Evolutionary conservation across 2,329 filamentous ascomycete genomes (phyloP).

Genomic region (Colletotrichum scovillei): DNA sequence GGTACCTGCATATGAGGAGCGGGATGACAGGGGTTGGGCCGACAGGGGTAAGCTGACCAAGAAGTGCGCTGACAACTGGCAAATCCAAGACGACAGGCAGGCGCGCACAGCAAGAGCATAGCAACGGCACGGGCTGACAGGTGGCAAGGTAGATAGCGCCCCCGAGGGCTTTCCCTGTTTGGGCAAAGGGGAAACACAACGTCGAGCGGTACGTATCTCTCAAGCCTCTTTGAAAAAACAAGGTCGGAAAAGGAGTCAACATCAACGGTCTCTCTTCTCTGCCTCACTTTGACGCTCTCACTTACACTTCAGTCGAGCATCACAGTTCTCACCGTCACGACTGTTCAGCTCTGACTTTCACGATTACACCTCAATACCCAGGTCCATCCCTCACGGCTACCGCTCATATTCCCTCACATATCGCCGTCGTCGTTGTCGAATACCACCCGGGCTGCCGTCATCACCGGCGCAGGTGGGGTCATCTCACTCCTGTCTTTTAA

Average conservation of each 20-base stretch:
- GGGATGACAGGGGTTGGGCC: conserved; percentile 22
- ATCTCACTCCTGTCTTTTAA: conserved; percentile 24
- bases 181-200: conserved; percentile 8
- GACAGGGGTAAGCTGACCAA: conserved; percentile 6
- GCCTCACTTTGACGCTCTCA: too few relatives aligned
- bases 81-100: background rate
- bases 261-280: background rate
- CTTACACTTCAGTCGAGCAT: background rate
- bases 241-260: background rate
- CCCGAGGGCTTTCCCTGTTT: background rate
- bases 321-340: too few relatives aligned
- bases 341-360: too few relatives aligned
- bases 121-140: background rate
- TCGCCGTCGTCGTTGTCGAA: background rate
- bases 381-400: background rate
- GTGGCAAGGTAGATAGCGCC: background rate
- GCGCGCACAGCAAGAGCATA: background rate
- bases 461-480: conserved; percentile 20
- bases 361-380: background rate
- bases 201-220: background rate
- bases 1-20: conserved; percentile 36
- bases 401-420: background rate
- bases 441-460: conserved; percentile 2
- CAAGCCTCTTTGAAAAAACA: background rate
- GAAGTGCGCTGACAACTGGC: conserved; percentile 11